phyloP scores from a whole-genome alignment of 2,329 filamentous ascomycete genomes.

The Paecilomyces niveus region DNA sequence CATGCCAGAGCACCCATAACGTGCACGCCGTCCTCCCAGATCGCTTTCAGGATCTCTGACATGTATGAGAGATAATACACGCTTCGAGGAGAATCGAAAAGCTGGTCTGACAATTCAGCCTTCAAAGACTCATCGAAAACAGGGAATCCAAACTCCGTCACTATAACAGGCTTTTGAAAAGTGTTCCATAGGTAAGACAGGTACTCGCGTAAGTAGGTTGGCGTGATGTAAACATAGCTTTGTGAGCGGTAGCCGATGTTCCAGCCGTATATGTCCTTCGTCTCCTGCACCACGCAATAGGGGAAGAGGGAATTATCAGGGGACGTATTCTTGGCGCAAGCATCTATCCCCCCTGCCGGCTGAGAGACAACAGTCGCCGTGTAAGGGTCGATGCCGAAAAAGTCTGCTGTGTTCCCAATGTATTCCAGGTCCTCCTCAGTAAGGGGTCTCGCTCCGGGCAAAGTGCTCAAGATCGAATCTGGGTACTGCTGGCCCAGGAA shows the following conservation, averaged over 20 bases:
- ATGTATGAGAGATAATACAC: conserved; percentile 51
- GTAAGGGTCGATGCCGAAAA: conserved; percentile 53
- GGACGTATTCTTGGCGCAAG: conserved; percentile 41
- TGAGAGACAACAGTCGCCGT: conserved; percentile 49
- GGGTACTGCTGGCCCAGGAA: conserved; percentile 42
- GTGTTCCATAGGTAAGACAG: conserved; percentile 56
- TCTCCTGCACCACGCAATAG: conserved; percentile 46
- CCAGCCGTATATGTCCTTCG: conserved; percentile 47
- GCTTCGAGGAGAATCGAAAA: conserved; percentile 48
- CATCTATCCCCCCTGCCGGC: conserved; percentile 38
- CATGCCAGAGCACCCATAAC: conserved; percentile 50
- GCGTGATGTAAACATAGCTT: conserved; percentile 53
- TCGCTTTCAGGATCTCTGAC: conserved; percentile 48
- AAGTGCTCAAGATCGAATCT: conserved; percentile 35
- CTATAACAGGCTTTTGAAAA: conserved; percentile 42
- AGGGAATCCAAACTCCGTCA: conserved; percentile 53
- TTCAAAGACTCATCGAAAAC: conserved; percentile 43
- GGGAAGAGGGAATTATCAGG: conserved; percentile 40
- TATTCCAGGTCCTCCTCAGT: conserved; percentile 43
- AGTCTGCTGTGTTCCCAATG: conserved; percentile 47
- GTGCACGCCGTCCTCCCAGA: conserved; percentile 50
- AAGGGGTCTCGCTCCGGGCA: conserved; percentile 39
- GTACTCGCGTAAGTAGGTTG: conserved; percentile 38
- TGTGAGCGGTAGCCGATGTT: conserved; percentile 52
- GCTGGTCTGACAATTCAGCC: conserved; percentile 39